Base-by-base conservation (phyloP, 257 asterid species). In the Euphrasia confusa region DNA sequence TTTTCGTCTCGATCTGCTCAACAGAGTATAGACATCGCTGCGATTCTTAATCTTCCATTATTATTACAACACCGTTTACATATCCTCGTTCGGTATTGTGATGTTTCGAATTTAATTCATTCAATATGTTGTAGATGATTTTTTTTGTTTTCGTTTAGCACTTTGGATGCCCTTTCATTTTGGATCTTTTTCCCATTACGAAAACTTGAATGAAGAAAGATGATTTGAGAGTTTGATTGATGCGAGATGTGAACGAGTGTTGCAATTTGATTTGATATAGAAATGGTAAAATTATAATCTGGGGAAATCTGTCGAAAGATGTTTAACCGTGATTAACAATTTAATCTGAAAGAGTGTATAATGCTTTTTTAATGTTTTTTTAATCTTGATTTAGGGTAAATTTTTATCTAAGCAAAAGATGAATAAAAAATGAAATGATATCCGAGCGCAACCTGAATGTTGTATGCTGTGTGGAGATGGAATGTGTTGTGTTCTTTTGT, bases 1-100 rank as follows among this genome's bases (percentile, higher is more conserved):
- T 49, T 58, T 4, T 53, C 49, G 24, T 30, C 17, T 47, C 60
- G 74, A 73, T 70, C 79, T 70, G 54, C 9, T 57, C 2, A 0
- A 21, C 24, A 21, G 24, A 21, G 24, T 40, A 17, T 10, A 3
- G 4, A 1, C 10, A 33, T 10, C 5, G 15, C 2, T 2, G 42
- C 33, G 14, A 14, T 11, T 17, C 35, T 14, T 39, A 18, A 10
- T 58, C 1, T 62, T 69, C 54, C 14, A 11, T 42, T 68, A 3
- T 58, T 5, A 15, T n/a, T 59, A 13, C 17, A 35, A 63, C 44
- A 0, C 26, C 74, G 40, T 27, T 54, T 45, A 2, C 12, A 35
- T 10, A 66, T 67, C 14, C 54, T 45, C 27, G 44, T 56, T 49
- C 27, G 61, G 37, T 10, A 52, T 54, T 24, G 63, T 17, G 3